Evolutionary conservation across 2,329 filamentous ascomycete species (phyloP), one percentile per base, ranked within the genome.

Genomic region (Dendryphion nanum): DNA sequence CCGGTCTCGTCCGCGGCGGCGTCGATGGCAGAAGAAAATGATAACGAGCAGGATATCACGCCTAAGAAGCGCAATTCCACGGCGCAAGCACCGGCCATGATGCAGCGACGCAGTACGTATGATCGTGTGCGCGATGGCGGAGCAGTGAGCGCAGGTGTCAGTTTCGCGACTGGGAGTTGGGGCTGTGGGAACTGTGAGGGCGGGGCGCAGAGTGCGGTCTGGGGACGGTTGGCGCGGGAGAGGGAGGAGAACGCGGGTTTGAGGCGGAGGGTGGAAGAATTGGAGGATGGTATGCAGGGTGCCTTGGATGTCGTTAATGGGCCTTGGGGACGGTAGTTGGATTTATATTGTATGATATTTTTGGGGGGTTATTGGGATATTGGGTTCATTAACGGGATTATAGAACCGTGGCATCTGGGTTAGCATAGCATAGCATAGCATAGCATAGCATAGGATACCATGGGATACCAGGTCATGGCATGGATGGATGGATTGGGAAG

Each of bases 221-320:
- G 78, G 76, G 73, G 60, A 6, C 69, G 51, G 64, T 74, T 45
- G 61, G 78, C 49, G 57, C 72, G 37, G 59, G 76, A 48, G 57
- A 79, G 60, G 63, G 77, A 76, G 33, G 78, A 82, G 59, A 82
- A 80, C 44, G 59, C 64, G 18, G 68, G 66, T 6, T 57, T 82
- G 33, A 75, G 77, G 50, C 61, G 67, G 30, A 66, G 77, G 33
- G 66, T 82, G 3, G 68, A 69, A 8, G 70, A 76, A 35, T 62
- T 82, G 23, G 76, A 81, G 51, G 61, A 67, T 29, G 72, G 72
- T 15, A 67, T 82, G 34, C 78, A 82, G 38, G 73, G 76, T 29
- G 77, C 75, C 34, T 67, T 83, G 46, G 72, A 74, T 41, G 63
- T 79, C 35, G 74, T 80, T 30, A 52, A 55, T 41, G 61, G 63